Conservation (phyloP, 1,139 yeast species). For the Geotrichum reessii region DNA sequence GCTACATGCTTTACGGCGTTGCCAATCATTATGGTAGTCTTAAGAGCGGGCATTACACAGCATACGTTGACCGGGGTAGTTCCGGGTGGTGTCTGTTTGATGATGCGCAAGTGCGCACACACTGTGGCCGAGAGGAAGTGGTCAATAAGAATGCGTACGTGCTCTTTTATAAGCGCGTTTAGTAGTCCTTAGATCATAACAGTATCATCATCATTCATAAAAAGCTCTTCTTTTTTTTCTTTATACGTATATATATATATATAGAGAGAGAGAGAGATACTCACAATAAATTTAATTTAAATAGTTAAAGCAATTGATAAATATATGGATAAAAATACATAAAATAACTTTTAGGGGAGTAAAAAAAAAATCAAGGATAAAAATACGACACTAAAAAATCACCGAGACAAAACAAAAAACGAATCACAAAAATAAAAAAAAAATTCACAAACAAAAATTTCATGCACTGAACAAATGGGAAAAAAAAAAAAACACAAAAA, state of each 20-base stretch:
- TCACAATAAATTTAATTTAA: neutral
- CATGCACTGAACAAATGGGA: neutral
- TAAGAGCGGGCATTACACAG: conserved; percentile 88
- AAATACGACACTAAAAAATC: neutral
- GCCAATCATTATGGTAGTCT: conserved; percentile 83
- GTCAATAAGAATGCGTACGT: conserved; percentile 68
- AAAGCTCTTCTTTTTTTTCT: neutral
- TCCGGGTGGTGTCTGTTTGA: conserved; percentile 73
- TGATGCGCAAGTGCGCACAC: conserved; percentile 53
- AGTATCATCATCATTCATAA: too few species aligned
- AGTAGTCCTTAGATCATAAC: neutral
- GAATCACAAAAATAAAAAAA: neutral
- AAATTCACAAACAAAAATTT: neutral
- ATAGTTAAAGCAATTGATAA: neutral
- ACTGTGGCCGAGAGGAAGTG: conserved; percentile 42
- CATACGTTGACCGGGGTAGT: conserved; percentile 64
- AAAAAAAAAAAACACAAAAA: neutral
- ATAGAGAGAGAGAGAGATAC: neutral
- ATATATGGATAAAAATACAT: conserved; percentile 2
- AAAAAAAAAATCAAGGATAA: neutral
- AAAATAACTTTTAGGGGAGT: neutral
- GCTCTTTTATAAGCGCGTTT: conserved; percentile 45
- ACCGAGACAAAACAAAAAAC: neutral
- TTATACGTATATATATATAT: neutral
- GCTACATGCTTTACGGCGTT: conserved; percentile 73